A percentile compares a stretch with the other conserved stretches of the same genome.
Conservation (phyloP, 306 rosid genomes). For the Castanopsis chinensis region DNA sequence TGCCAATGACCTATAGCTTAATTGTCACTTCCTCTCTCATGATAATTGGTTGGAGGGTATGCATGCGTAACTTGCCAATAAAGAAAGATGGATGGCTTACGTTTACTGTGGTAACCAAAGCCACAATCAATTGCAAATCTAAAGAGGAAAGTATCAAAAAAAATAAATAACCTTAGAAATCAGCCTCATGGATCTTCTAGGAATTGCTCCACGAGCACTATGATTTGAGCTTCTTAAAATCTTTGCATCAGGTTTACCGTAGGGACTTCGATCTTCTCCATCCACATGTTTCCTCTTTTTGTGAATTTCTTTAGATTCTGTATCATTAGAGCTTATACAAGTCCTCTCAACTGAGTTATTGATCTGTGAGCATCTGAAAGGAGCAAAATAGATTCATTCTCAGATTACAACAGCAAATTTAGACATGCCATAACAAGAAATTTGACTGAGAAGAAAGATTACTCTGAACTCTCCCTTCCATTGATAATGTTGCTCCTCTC, state of each 20-base stretch:
- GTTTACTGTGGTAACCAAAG: neutral
- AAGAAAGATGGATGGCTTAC: neutral
- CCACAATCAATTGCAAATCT: neutral
- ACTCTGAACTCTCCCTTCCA: slow-evolving; percentile 60
- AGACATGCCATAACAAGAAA: slow-evolving; percentile 4
- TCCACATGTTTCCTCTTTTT: slow-evolving; percentile 44
- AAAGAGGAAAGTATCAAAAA: slow-evolving; percentile 12
- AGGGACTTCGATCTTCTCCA: slow-evolving; percentile 29
- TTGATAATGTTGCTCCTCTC: slow-evolving; percentile 41
- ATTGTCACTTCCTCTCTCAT: no score
- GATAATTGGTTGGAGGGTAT: no score
- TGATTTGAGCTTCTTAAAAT: slow-evolving; percentile 54
- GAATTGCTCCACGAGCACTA: slow-evolving; percentile 19
- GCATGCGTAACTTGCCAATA: no score
- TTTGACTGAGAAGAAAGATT: slow-evolving; percentile 25
- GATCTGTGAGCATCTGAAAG: slow-evolving; percentile 62
- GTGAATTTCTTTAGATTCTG: slow-evolving; percentile 30
- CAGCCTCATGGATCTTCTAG: slow-evolving; percentile 62
- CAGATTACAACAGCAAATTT: slow-evolving; percentile 13
- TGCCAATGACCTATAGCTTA: no score
- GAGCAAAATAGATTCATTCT: slow-evolving; percentile 23
- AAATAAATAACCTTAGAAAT: slow-evolving; percentile 42
- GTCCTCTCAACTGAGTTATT: slow-evolving; percentile 40
- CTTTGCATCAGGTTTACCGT: slow-evolving; percentile 35
- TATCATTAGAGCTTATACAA: slow-evolving; percentile 28